A percentile compares a stretch with the other conserved stretches of the same genome.
phyloP scores from a whole-genome alignment of 2,329 filamentous ascomycete species.

The Chrysosporium keratinophilum region DNA sequence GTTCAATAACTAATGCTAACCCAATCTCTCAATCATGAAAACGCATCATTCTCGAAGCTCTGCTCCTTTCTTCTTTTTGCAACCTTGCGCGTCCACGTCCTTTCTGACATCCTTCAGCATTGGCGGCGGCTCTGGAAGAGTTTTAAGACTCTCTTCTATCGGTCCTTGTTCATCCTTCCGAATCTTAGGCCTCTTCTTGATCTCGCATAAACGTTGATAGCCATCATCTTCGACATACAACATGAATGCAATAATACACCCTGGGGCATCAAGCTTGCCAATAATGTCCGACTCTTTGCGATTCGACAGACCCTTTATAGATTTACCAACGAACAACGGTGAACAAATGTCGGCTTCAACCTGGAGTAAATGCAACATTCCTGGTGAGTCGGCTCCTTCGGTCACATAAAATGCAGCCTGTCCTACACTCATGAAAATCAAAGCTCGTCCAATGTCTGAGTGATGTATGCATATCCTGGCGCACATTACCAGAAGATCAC shows the following conservation, averaged over 20 bases:
- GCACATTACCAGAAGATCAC: slow-evolving; percentile 18
- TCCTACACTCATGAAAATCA: slow-evolving; percentile 18
- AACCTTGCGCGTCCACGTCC: too few species aligned
- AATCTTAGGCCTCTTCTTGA: background rate
- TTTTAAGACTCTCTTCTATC: background rate
- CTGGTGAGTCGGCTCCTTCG: slow-evolving; percentile 14
- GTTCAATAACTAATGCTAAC: too few species aligned
- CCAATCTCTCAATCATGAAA: too few species aligned
- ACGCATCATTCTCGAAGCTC: too few species aligned
- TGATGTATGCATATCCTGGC: slow-evolving; percentile 21
- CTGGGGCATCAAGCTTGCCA: background rate
- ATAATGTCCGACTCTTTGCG: background rate
- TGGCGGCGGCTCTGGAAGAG: too few species aligned
- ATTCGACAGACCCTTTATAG: slow-evolving; percentile 2
- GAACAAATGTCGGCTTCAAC: background rate
- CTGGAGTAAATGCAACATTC: background rate
- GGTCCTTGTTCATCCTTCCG: background rate
- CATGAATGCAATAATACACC: slow-evolving; percentile 8
- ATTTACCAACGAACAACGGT: background rate
- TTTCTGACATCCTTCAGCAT: too few species aligned
- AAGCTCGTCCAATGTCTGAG: slow-evolving; percentile 20
- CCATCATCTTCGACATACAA: background rate
- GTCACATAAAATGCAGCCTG: slow-evolving; percentile 9
- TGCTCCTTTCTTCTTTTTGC: too few species aligned
- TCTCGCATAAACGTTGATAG: background rate